These are phyloP conservation scores for Mychonastes homosphaera DNA, from an alignment of 139 green algal species.

Conservation along the genomic window DNA sequence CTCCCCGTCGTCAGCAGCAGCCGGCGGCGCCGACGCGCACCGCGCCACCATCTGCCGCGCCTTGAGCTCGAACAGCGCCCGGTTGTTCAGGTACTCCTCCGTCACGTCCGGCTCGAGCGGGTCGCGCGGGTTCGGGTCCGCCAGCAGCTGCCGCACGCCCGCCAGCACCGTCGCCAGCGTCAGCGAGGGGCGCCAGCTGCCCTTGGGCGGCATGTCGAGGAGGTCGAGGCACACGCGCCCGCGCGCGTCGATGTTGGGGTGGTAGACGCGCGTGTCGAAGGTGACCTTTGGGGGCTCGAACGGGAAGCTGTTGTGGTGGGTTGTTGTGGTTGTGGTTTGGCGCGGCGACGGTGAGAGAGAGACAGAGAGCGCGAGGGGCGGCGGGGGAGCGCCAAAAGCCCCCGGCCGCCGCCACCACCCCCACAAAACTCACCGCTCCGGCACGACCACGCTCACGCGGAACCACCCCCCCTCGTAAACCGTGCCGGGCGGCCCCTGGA, in stretches of 20 bases:
- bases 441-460: conserved; percentile 31
- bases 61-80: conserved; percentile 9
- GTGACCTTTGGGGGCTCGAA: conserved; percentile 50
- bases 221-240: conserved; percentile 50
- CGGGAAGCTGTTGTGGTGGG: conserved; percentile 48
- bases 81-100: conserved; percentile 14
- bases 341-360: too few relatives aligned
- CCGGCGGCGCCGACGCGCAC: conserved; percentile 1
- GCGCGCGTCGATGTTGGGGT: conserved; percentile 59
- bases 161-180: conserved; percentile 41
- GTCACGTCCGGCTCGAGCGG: conserved; percentile 40
- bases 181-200: conserved; percentile 42
- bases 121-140: conserved; percentile 53
- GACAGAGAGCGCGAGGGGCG: too few relatives aligned
- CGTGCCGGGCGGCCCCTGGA: conserved; percentile 31
- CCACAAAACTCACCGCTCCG: conserved; percentile 24
- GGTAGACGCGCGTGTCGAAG: conserved; percentile 57
- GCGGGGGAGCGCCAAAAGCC: too few relatives aligned
- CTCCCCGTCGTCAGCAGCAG: too few relatives aligned
- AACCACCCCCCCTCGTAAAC: conserved; percentile 45
- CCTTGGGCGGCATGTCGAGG: conserved; percentile 57
- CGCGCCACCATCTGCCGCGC: conserved; percentile 10
- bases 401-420: background rate
- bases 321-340: too few relatives aligned
- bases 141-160: conserved; percentile 42